These are phyloP conservation scores for Solanum gandarillasii DNA, from an alignment of 257 asterid species.

Conservation along the genomic window DNA sequence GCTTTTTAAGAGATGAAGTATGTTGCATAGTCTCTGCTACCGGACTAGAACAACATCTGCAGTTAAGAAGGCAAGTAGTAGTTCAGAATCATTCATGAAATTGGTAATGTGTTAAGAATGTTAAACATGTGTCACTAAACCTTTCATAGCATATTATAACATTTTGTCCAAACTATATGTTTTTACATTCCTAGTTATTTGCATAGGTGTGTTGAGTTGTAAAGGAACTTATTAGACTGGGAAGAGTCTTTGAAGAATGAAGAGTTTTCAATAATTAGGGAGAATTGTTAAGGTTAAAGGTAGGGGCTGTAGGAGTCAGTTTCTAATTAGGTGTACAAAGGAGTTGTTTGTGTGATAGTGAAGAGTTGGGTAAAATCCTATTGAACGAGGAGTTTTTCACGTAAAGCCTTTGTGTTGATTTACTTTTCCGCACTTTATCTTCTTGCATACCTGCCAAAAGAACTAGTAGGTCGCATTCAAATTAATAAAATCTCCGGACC, in stretches of 20 bases:
- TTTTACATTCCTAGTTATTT: background rate
- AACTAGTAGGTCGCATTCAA: background rate
- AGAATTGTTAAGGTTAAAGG: background rate
- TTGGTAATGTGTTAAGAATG: background rate
- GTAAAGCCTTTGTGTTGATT: background rate
- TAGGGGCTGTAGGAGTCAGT: background rate
- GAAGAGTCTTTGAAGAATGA: background rate
- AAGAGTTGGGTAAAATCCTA: background rate
- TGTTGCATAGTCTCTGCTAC: background rate
- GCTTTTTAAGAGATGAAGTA: background rate
- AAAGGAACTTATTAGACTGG: background rate
- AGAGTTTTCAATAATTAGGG: background rate
- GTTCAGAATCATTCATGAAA: background rate
- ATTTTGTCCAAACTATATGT: background rate
- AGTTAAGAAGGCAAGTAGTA: background rate
- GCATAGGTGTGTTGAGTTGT: background rate
- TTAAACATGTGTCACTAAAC: background rate
- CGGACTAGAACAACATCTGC: background rate
- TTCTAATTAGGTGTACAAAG: background rate
- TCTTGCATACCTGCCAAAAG: background rate
- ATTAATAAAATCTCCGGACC: background rate
- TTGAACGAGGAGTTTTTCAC: background rate
- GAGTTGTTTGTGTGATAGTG: background rate
- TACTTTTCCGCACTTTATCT: background rate
- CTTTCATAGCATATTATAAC: background rate